These are phyloP conservation scores for Coffea canephora DNA, from an alignment of 257 asterid genomes.

Conservation along the genomic window DNA sequence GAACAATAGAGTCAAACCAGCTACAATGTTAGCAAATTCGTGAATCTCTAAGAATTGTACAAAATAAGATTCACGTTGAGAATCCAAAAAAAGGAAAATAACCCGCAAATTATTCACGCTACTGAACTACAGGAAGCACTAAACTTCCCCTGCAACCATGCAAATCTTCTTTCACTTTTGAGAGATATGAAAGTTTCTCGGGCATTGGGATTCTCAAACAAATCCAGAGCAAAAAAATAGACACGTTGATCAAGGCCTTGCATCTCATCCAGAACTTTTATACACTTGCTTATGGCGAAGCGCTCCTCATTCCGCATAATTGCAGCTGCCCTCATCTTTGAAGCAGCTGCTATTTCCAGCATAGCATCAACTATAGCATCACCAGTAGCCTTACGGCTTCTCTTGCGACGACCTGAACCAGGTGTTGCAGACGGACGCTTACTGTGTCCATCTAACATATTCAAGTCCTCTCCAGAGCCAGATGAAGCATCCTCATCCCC, in stretches of 20 bases:
- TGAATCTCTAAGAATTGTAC: slow-evolving; percentile 20
- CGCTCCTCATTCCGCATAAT: slow-evolving; percentile 74
- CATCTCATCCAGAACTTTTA: slow-evolving; percentile 75
- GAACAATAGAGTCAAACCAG: slow-evolving; percentile 28
- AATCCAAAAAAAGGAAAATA: slow-evolving; percentile 10
- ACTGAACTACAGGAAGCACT: slow-evolving; percentile 56
- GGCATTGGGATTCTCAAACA: slow-evolving; percentile 67
- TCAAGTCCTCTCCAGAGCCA: slow-evolving; percentile 81
- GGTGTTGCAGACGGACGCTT: slow-evolving; percentile 51
- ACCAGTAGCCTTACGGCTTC: slow-evolving; percentile 86
- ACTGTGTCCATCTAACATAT: slow-evolving; percentile 64
- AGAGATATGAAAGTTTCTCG: slow-evolving; percentile 76
- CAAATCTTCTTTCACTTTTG: slow-evolving; percentile 63
- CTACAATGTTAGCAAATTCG: slow-evolving; percentile 27
- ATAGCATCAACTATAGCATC: slow-evolving; percentile 95
- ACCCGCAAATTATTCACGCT: slow-evolving; percentile 28
- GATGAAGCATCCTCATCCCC: slow-evolving; percentile 80
- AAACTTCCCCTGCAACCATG: slow-evolving; percentile 77
- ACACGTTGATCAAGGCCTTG: slow-evolving; percentile 72
- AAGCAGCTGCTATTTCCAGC: slow-evolving; percentile 93
- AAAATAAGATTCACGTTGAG: slow-evolving; percentile 17
- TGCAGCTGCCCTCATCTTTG: slow-evolving; percentile 92
- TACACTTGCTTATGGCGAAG: slow-evolving; percentile 80
- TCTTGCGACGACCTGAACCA: slow-evolving; percentile 66
- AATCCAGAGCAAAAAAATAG: slow-evolving; percentile 76